phyloP scores from a whole-genome alignment of 2,329 filamentous ascomycete species.

The Scedosporium minutisporum region DNA sequence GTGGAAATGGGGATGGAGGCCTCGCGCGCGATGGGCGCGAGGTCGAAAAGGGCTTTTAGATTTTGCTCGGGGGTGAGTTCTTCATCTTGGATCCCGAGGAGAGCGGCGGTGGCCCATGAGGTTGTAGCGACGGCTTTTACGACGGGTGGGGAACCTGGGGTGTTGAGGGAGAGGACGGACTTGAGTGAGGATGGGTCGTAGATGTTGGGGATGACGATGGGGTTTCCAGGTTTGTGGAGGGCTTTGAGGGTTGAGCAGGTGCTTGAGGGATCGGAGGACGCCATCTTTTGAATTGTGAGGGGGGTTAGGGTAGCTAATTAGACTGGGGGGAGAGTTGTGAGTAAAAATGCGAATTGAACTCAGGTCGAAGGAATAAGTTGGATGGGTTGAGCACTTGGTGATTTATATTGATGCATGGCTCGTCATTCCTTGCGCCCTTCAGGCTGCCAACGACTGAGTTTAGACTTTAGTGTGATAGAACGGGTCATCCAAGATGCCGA shows the following conservation, averaged over 20 bases:
- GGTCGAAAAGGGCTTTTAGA: slow-evolving; percentile 32
- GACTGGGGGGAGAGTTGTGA: neutral
- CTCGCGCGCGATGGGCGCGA: slow-evolving; percentile 31
- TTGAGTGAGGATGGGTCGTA: slow-evolving; percentile 42
- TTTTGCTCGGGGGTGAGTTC: slow-evolving; percentile 42
- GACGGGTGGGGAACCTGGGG: slow-evolving; percentile 21
- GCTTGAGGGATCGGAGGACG: neutral
- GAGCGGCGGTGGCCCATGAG: slow-evolving; percentile 39
- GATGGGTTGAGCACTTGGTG: neutral
- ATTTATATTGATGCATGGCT: neutral
- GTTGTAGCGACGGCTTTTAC: slow-evolving; percentile 35
- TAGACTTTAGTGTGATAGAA: neutral
- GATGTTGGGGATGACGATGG: slow-evolving; percentile 45
- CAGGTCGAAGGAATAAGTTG: neutral
- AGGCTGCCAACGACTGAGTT: neutral
- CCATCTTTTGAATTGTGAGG: neutral
- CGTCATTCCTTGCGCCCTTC: neutral
- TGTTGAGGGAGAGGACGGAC: slow-evolving; percentile 32
- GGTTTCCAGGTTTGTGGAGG: slow-evolving; percentile 40
- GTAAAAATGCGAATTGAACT: neutral
- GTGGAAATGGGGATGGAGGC: slow-evolving; percentile 40
- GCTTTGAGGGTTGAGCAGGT: slow-evolving; percentile 18
- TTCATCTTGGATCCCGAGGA: slow-evolving; percentile 33
- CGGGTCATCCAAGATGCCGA: neutral
- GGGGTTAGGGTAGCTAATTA: neutral